Conservation (phyloP, 2,329 filamentous ascomycete species). For the Fusarium beomiforme region DNA sequence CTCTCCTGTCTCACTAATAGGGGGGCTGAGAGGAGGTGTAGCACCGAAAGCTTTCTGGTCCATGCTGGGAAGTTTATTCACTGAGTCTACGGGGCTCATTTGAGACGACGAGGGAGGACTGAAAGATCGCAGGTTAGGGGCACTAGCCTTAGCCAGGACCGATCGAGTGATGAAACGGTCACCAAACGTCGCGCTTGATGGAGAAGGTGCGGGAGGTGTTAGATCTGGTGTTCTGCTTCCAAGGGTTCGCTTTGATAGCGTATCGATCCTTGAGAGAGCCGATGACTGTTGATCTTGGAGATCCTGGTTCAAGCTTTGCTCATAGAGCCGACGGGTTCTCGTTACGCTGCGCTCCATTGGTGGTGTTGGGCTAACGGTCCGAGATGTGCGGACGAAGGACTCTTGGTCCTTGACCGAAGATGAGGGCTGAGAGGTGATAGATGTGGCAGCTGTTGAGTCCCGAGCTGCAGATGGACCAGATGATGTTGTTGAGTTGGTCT, state of each 20-base stretch:
- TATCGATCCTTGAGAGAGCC: conserved; percentile 82
- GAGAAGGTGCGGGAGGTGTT: conserved; percentile 56
- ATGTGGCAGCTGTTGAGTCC: conserved; percentile 89
- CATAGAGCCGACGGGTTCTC: conserved; percentile 81
- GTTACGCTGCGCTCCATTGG: conserved; percentile 72
- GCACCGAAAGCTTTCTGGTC: conserved; percentile 49
- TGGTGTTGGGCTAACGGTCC: conserved; percentile 50
- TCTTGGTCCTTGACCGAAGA: conserved; percentile 63
- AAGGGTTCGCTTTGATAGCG: conserved; percentile 69
- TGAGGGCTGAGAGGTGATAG: conserved; percentile 72
- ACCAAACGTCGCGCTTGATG: conserved; percentile 54
- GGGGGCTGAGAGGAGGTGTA: conserved; percentile 57
- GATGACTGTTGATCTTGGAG: conserved; percentile 83
- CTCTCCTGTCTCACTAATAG: conserved; percentile 79
- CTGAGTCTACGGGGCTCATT: conserved; percentile 51
- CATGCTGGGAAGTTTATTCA: conserved; percentile 49
- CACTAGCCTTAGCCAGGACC: conserved; percentile 68
- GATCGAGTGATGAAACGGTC: conserved; percentile 60
- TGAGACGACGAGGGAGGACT: conserved; percentile 60
- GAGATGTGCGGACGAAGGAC: conserved; percentile 50
- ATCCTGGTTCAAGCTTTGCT: conserved; percentile 82
- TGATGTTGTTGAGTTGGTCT: conserved; percentile 87
- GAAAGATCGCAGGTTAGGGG: conserved; percentile 72
- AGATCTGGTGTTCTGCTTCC: conserved; percentile 62
- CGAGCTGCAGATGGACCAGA: conserved; percentile 73